Evolutionary conservation across 768 basidiomycete species (phyloP).

Genomic region (Agaricus bisporus): DNA sequence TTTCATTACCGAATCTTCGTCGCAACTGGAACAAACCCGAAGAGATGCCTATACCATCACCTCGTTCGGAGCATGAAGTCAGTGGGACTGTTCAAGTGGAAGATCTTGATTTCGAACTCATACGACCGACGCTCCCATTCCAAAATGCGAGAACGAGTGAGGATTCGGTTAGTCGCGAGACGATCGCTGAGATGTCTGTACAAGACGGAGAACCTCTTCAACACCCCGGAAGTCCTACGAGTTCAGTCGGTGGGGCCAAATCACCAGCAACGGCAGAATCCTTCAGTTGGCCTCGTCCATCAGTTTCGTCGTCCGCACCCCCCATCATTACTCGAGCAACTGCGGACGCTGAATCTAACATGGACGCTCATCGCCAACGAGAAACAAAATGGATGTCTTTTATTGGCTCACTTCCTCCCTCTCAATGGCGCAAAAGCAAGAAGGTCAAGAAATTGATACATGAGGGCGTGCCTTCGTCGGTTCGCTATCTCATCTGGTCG

Average conservation of each 20-base stretch:
- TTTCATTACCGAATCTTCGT: slow-evolving; percentile 64
- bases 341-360: slow-evolving; percentile 31
- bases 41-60: slow-evolving; percentile 17
- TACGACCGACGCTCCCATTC: slow-evolving; percentile 46
- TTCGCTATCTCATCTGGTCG: slow-evolving; percentile 82
- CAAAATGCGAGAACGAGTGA: slow-evolving; percentile 41
- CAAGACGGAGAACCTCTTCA: slow-evolving; percentile 14
- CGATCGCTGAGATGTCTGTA: slow-evolving; percentile 23
- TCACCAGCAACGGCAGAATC: slow-evolving; percentile 18
- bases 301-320: not conserved
- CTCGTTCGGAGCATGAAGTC: not conserved
- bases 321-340: slow-evolving; percentile 6
- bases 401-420: slow-evolving; percentile 48
- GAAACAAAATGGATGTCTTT: slow-evolving; percentile 73
- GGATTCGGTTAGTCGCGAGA: slow-evolving; percentile 41
- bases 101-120: slow-evolving; percentile 78
- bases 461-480: slow-evolving; percentile 79
- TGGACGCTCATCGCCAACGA: slow-evolving; percentile 67
- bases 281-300: slow-evolving; percentile 3
- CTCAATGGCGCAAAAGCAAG: slow-evolving; percentile 71
- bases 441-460: slow-evolving; percentile 69
- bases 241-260: slow-evolving; percentile 26
- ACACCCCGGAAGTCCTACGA: slow-evolving; percentile 37
- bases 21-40: slow-evolving; percentile 34
- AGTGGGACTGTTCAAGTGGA: slow-evolving; percentile 46